These are phyloP conservation scores for Saturnispora besseyi DNA, from an alignment of 805 yeast species.

Conservation along the genomic window DNA sequence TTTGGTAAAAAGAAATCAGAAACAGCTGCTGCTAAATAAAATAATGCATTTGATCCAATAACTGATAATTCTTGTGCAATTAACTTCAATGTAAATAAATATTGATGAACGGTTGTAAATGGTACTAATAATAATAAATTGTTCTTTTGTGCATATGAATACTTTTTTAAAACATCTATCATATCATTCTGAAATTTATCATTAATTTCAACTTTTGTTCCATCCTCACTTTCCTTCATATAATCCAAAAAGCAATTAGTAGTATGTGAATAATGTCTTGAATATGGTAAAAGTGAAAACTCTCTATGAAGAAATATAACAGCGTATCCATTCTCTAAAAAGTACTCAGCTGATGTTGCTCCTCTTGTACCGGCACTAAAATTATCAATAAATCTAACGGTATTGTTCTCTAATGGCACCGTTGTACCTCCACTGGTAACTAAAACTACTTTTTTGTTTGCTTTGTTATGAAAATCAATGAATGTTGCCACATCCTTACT, in stretches of 20 bases:
- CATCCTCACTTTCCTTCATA: constrained; percentile 43
- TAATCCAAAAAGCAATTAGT: constrained; percentile 82
- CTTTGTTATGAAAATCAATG: constrained; percentile 42
- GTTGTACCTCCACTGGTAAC: constrained; percentile 98
- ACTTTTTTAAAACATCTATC: constrained; percentile 50
- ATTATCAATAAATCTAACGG: constrained; percentile 93
- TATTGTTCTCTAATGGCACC: constrained; percentile 93
- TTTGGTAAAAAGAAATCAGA: constrained; percentile 91
- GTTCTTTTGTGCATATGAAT: constrained; percentile 39
- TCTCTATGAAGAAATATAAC: constrained; percentile 91
- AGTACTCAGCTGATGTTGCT: constrained; percentile 89
- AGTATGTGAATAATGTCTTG: constrained; percentile 81
- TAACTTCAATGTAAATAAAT: constrained; percentile 70
- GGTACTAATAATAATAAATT: constrained; percentile 63
- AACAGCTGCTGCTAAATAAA: constrained; percentile 95
- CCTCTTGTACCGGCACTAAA: constrained; percentile 98
- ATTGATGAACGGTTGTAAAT: constrained; percentile 92
- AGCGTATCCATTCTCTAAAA: constrained; percentile 77
- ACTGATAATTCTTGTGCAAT: constrained; percentile 52
- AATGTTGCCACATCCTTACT: constrained; percentile 50
- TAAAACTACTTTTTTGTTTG: constrained; percentile 49
- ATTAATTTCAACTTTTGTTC: constrained; percentile 48
- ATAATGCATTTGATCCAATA: constrained; percentile 51
- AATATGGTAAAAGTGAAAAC: constrained; percentile 83
- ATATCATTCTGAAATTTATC: constrained; percentile 52